Base-by-base conservation (phyloP, 306 rosid genomes). In the Ziziphus jujuba region DNA sequence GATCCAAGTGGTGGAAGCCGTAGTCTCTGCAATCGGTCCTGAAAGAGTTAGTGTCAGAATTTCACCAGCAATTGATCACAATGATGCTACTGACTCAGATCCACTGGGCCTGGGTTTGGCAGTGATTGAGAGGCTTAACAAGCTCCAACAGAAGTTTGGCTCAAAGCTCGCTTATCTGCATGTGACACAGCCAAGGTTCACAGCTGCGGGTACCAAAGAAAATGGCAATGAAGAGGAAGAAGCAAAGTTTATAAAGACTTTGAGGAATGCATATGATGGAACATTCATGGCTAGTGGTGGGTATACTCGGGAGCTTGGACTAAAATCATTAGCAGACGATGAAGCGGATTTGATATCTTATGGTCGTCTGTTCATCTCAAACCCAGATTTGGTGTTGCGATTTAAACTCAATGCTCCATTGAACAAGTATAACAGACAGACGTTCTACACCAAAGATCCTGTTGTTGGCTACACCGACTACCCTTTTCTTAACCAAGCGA, bases 271-370 rank as follows among this genome's bases (percentile, higher is more conserved):
- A 14, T 90, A 83, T 74, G 36, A 76, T 5, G 95, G 96, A 72
- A 87, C 89, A 13, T 87, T 90, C 69, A 78, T 90, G 72, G 80
- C 81, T 56, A 87, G 95, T 65, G 96, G 96, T 35, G 96, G 96
- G 33, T 90, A 69, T 76, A 85, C 82, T 36, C 72, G 85, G 58
- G 71, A 87, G 66, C 73, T 87, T 12, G 95, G 91, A 64, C 71
- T 87, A 70, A 72, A 87, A 67, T 89, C 82, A 56, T 73, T 90
- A 2, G 81, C 84, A 40, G 66, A 75, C 14, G 88, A 82, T 0
- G 91, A 83, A 16, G 71, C 95, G 23, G 95, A 90, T 49, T 82
- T 89, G 67, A 86, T 86, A 53, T 86, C 96, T 2, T 89, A 77
- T 72, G 96, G 96, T 25, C 87, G 92, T 47, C 70, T 63, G 57